Base-by-base conservation (phyloP, 495 filamentous ascomycete genomes). In the Neurospora sp. region DNA sequence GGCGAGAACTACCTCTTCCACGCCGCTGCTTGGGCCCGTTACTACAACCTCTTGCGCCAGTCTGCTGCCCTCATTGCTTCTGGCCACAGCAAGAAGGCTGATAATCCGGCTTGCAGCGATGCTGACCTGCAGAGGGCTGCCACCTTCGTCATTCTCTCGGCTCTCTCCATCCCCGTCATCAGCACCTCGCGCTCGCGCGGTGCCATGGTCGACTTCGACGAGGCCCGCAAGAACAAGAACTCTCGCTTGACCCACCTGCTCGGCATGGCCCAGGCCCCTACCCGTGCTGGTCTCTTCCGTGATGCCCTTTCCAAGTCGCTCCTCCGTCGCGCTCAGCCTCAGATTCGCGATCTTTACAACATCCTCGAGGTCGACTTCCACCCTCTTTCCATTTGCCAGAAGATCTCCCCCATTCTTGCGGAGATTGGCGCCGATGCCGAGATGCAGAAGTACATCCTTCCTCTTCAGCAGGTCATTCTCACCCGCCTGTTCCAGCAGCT, bases 1-100 rank as follows among this genome's bases (percentile, higher is more conserved):
- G 96, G 94, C 82, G 96, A 97, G 85, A 99, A 99, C 85, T 98
- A 98, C 80, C 90, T 99, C 37, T 99, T 99, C 91, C 96, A 99
- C 80, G 96, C 96, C 75, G 96, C 96, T 59, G 94, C 96, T 69
- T 98, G 92, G 92, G 94, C 93, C 75, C 89, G 96, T 71, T 98
- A 97, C 86, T 98, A 96, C 88, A 97, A 93, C 84, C 89, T 99
- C 34, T 90, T 98, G 69, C 94, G 95, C 77, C 91, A 94, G 76
- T 97, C 94, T 73, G 90, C 93, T n/a, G 90, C 90, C 71, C 85
- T 93, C 69, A 89, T 98, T 48, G 93, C 94, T 38, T 86, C 93
- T 59, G 94, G 93, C 73, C 92, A 94, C 81, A 88, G 92, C 83
- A 94, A 96, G 88, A 98, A 98, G 86, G 79, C 85, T 42, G 96